Evolutionary conservation across 306 rosid species (phyloP), one percentile per base, ranked within the genome.

Genomic region (Urtica urens): DNA sequence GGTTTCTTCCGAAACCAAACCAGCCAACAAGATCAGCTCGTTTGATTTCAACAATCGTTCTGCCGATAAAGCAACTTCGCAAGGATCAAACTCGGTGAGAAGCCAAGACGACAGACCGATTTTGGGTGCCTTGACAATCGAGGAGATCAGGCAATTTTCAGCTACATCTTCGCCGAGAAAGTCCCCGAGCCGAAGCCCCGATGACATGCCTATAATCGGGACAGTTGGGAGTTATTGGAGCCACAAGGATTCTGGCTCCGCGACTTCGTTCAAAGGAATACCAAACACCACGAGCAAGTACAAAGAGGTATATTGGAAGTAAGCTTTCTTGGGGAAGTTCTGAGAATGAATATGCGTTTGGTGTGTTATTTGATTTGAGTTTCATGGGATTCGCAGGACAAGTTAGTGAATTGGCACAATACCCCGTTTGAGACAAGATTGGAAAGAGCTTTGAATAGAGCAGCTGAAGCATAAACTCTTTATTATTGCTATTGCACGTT

Each of bases 241-340:
- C 60, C 51, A 40, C 46, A 72, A 63, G 59, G 80, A 46, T 59
- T 51, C 77, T 49, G 67, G 75, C 7, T 58, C 77, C 45, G 66
- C 61, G 28, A 66, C 85, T 11, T 80, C 85, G 30, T 75, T 52
- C 45, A 80, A 83, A 76, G 94, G 96, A 67, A 80, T 83, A 51
- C 96, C 94, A 27, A 83, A 83, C 60, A 72, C 86, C 4, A 71
- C 94, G 14, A 83, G 86, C 93, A 83, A 83, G 79, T 83, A 81
- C 47, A 73, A 80, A 80, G 94, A 83, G 93, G 96, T 88, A 65
- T 23, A 42, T n/a, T 29, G 43, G 64, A 53, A 70, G 69, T 78
- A 63, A 63, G 72, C 34, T 45, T 58, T 38, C 39, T 35, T 42
- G 54, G 50, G 20, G 38, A 27, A 28, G 21, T 26, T 57, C 6